Percentiles rank a stretch among this genome's conserved stretches.
Evolutionary conservation across 2,329 filamentous ascomycete species (phyloP).

Genomic region (Exophiala phaeomuriformis): DNA sequence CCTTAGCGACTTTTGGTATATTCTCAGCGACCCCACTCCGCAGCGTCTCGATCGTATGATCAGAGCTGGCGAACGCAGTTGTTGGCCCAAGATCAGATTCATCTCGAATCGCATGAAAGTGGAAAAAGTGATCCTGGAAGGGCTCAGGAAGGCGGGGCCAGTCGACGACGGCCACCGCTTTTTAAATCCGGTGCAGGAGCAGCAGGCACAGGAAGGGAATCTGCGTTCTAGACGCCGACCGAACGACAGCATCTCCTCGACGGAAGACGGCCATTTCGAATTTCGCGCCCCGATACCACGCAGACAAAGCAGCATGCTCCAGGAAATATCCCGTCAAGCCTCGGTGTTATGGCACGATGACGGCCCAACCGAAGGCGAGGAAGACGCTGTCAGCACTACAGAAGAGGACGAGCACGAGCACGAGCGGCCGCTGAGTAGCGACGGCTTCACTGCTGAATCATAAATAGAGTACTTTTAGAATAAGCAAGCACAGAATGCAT

Average conservation of each 20-base stretch:
- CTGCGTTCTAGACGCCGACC: constrained; percentile 14
- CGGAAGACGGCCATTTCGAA: constrained; percentile 3
- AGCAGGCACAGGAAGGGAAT: constrained; percentile 16
- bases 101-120: constrained; percentile 79
- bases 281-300: constrained; percentile 5
- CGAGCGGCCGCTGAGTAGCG: not conserved
- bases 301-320: constrained; percentile 32
- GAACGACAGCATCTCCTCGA: constrained; percentile 12
- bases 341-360: constrained; percentile 45
- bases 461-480: constrained; percentile 4
- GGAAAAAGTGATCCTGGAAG: constrained; percentile 60
- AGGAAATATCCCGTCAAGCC: constrained; percentile 41
- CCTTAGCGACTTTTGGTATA: constrained; percentile 72
- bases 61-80: constrained; percentile 77
- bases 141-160: constrained; percentile 37
- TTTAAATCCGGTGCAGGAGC: constrained; percentile 15
- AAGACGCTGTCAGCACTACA: constrained; percentile 38
- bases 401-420: constrained; percentile 39
- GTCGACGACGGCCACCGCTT: constrained; percentile 27
- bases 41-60: constrained; percentile 78
- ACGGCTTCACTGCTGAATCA: constrained; percentile 1
- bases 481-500: not conserved
- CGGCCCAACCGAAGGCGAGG: constrained; percentile 37
- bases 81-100: constrained; percentile 88
- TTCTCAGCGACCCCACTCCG: constrained; percentile 74